These are phyloP conservation scores for Leccinum disarticulatum DNA, from an alignment of 768 basidiomycete genomes.

Conservation along the genomic window DNA sequence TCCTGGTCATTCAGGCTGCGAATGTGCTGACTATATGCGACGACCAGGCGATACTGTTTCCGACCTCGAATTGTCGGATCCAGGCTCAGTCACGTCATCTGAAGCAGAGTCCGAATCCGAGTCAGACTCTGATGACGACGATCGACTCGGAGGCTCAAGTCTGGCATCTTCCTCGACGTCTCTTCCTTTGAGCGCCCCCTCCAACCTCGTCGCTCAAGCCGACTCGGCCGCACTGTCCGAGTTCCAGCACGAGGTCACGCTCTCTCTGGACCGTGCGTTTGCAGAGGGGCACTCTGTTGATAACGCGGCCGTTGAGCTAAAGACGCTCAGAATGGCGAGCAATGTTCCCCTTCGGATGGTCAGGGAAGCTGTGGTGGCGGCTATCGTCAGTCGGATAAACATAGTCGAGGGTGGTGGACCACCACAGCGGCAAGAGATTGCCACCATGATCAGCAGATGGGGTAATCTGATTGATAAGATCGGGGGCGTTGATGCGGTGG, in stretches of 20 bases:
- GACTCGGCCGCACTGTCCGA: constrained; percentile 57
- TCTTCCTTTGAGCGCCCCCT: constrained; percentile 40
- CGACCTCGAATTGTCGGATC: constrained; percentile 63
- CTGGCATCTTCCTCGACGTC: constrained; percentile 50
- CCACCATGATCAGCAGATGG: constrained; percentile 70
- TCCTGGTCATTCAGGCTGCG: neutral
- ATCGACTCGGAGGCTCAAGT: constrained; percentile 35
- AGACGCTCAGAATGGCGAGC: constrained; percentile 95
- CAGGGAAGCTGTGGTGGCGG: constrained; percentile 84
- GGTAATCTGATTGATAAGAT: constrained; percentile 78
- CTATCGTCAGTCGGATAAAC: constrained; percentile 71
- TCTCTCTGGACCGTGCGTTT: constrained; percentile 90
- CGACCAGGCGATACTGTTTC: constrained; percentile 53
- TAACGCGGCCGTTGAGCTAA: constrained; percentile 91
- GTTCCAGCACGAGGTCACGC: constrained; percentile 73
- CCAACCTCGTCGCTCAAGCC: constrained; percentile 37
- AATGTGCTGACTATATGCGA: constrained; percentile 3
- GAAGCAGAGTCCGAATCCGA: constrained; percentile 46
- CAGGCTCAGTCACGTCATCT: constrained; percentile 53
- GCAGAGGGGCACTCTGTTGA: constrained; percentile 89
- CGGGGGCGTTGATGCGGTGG: constrained; percentile 79
- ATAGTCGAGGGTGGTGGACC: constrained; percentile 55
- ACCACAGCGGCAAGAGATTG: constrained; percentile 66
- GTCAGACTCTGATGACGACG: constrained; percentile 41
- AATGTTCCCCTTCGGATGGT: constrained; percentile 89